Evolutionary conservation across 164 flowering plant species (phyloP).

Genomic region (Aristolochia californica): DNA sequence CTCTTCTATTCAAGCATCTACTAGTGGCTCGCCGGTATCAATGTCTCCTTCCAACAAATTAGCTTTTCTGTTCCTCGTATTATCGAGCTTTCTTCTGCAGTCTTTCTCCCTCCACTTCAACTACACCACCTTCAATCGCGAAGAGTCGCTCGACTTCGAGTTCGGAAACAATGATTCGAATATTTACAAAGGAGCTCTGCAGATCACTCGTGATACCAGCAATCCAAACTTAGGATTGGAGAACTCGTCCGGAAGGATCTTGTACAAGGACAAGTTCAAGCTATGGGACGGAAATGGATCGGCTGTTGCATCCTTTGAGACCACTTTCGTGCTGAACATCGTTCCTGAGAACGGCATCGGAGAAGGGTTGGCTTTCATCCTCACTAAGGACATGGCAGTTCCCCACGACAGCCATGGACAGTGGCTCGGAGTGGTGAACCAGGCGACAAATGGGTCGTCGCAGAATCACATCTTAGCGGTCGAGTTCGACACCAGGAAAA

Average conservation of each 20-base stretch:
- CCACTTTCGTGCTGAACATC: slow-evolving; percentile 27
- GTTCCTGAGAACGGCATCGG: slow-evolving; percentile 19
- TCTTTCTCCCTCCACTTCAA: neutral
- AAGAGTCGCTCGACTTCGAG: neutral
- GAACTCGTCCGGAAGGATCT: slow-evolving; percentile 12
- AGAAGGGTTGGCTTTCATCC: slow-evolving; percentile 51
- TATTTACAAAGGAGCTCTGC: slow-evolving; percentile 8
- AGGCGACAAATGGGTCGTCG: slow-evolving; percentile 17
- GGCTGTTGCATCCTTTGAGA: slow-evolving; percentile 21
- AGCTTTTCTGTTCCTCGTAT: neutral
- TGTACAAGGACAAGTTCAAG: slow-evolving; percentile 6
- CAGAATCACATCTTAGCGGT: slow-evolving; percentile 26
- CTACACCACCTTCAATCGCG: neutral
- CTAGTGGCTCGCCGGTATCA: too few relatives aligned
- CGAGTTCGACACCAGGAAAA: slow-evolving; percentile 54
- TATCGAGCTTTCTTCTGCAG: neutral
- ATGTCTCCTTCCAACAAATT: neutral
- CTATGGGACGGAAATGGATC: slow-evolving; percentile 9
- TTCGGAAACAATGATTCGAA: neutral
- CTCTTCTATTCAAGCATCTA: too few relatives aligned
- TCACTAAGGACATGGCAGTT: slow-evolving; percentile 13
- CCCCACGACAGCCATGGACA: slow-evolving; percentile 37
- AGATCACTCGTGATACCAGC: slow-evolving; percentile 10
- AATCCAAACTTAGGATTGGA: neutral
- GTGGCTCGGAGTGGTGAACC: slow-evolving; percentile 54